Base-by-base conservation (phyloP, 768 basidiomycete genomes). In the Mrakia frigida region DNA sequence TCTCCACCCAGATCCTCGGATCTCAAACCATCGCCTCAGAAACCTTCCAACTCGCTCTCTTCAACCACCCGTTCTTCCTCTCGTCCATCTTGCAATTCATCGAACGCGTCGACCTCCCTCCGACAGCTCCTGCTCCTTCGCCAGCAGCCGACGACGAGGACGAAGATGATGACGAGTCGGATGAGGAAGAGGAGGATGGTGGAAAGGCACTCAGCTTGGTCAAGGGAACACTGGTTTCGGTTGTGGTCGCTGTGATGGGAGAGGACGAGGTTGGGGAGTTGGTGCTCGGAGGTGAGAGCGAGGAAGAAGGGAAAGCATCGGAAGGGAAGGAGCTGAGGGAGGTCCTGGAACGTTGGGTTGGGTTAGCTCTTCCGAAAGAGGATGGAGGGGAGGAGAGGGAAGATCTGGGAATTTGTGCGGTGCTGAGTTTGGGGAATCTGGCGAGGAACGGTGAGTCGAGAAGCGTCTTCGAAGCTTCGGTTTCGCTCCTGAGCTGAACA, bases 361-460 rank as follows among this genome's bases (percentile, higher is more conserved):
- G 39, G 11, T 13, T 68, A 18, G 65, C 65, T 23, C 25, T 41
- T 25, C 56, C 56, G 35, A 68, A 35, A 6, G 21, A 70, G 41
- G 37, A 43, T 1, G 68, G 21, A 21, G 28, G 25, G 2, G 56
- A 56, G 28, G 68, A 41, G 82, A 71, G 89, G 77, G 91, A 94
- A 80, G 94, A 96, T 82, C 85, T 96, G 80, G 70, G 88, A 31
- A 91, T 94, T 67, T 94, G 92, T 79, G 93, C 91, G 2, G 89
- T 89, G 78, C 88, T 95, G 78, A 88, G 90, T 25, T 84, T 97
- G 6, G 94, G 92, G 43, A 95, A 94, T 80, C 82, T 97, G 61
- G 88, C 89, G 3, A 86, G 91, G 81, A 87, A 87, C 87, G 92
- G 94, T 92, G 25, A 67, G 80, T 73, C 25, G 18, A 78, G 59